Conservation (phyloP, 805 yeast genomes). For the Zygosaccharomyces gambellarensis region DNA sequence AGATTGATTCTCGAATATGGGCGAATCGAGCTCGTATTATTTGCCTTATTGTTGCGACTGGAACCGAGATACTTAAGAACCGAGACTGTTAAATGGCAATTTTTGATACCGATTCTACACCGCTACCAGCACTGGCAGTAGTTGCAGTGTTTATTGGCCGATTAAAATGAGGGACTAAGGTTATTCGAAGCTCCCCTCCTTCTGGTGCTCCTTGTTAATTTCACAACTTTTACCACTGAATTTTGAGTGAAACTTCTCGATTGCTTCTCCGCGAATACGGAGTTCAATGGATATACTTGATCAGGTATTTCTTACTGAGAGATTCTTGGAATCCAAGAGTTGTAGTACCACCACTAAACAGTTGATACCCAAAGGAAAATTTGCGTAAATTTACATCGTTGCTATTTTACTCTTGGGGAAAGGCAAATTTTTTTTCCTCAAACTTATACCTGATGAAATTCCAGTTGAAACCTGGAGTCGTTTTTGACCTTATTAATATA, state of each 20-base stretch:
- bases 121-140: too few relatives aligned
- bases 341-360: not conserved
- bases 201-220: not conserved
- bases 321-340: too few relatives aligned
- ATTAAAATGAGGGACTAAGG: not conserved
- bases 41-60: not conserved
- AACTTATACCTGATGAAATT: too few relatives aligned
- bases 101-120: too few relatives aligned
- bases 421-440: not conserved
- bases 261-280: not conserved
- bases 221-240: not conserved
- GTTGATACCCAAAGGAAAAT: not conserved
- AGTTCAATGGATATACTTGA: not conserved
- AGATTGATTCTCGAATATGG: not conserved
- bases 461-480: too few relatives aligned
- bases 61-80: not conserved
- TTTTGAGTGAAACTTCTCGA: not conserved
- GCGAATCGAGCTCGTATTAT: not conserved
- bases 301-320: too few relatives aligned
- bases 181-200: not conserved
- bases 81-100: not conserved
- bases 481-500: too few relatives aligned
- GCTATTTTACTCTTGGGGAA: not conserved
- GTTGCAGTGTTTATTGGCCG: not conserved
- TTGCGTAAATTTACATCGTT: slow-evolving; percentile 4